These are phyloP conservation scores for Carex cristatella DNA, from an alignment of 176 grass and related monocot genomes.

Conservation along the genomic window DNA sequence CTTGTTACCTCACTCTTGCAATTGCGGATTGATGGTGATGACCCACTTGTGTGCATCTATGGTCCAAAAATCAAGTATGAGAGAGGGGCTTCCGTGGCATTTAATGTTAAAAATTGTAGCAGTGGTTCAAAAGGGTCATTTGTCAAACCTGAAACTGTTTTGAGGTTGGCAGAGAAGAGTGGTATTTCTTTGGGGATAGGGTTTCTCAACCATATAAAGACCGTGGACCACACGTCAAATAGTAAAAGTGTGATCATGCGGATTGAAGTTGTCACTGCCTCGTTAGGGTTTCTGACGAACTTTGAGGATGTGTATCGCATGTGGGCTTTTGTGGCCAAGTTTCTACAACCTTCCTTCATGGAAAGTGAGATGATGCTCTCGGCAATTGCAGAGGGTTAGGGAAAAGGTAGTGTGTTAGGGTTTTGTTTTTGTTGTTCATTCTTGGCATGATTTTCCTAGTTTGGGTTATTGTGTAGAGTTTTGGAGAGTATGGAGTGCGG, in stretches of 20 bases:
- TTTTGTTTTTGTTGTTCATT: conserved; percentile 65
- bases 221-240: conserved; percentile 33
- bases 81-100: conserved; percentile 93
- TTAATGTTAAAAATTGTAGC: conserved; percentile 76
- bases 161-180: conserved; percentile 92
- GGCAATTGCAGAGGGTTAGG: conserved; percentile 37
- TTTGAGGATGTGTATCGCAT: conserved; percentile 98
- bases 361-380: conserved; percentile 54
- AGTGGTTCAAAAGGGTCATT: conserved; percentile 34
- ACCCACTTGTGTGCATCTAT: conserved; percentile 75
- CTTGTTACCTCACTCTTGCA: conserved; percentile 87
- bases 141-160: conserved; percentile 83
- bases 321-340: conserved; percentile 98
- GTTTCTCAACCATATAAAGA: conserved; percentile 89
- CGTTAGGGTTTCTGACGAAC: conserved; percentile 90
- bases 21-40: conserved; percentile 48
- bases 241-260: conserved; percentile 59
- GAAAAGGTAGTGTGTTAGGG: conserved; percentile 42
- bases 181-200: conserved; percentile 86
- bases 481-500: conserved; percentile 36
- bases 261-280: conserved; percentile 94
- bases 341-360: conserved; percentile 68
- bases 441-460: conserved; percentile 47
- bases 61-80: conserved; percentile 99
- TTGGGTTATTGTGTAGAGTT: conserved; percentile 64